These are phyloP conservation scores for Chytriomyces hyalinus DNA, from an alignment of 192 early-diverging fungal species.

Conservation along the genomic window DNA sequence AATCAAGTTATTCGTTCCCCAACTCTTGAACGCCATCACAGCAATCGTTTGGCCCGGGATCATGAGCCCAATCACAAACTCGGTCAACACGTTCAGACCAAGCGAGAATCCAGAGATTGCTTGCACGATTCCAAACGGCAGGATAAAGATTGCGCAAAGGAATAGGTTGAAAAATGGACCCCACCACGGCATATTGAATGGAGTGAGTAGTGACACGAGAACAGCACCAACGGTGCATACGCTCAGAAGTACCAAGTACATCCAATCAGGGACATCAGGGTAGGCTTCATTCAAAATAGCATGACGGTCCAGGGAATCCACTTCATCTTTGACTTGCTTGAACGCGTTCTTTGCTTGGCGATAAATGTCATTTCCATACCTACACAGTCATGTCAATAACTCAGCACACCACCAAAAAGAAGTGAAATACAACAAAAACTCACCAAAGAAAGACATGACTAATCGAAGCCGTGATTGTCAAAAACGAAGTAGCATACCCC, in stretches of 20 bases:
- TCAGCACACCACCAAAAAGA: no score
- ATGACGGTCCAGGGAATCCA: constrained; percentile 15
- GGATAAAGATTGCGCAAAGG: constrained; percentile 57
- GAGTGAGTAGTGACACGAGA: constrained; percentile 1
- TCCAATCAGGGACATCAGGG: constrained; percentile 32
- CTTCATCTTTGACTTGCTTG: constrained; percentile 8
- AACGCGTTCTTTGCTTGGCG: constrained; percentile 8
- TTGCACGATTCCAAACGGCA: constrained; percentile 68
- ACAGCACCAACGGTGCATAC: background rate
- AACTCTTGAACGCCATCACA: constrained; percentile 77
- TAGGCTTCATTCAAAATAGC: constrained; percentile 33
- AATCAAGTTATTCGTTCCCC: constrained; percentile 75
- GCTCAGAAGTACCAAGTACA: constrained; percentile 24
- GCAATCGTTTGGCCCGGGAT: constrained; percentile 66
- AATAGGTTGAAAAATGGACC: constrained; percentile 35
- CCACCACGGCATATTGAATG: constrained; percentile 35
- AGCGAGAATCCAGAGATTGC: constrained; percentile 62
- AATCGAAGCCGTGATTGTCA: constrained; percentile 60
- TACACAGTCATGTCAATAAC: no score
- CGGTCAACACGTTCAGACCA: constrained; percentile 62
- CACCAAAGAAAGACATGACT: constrained; percentile 66
- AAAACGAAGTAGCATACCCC: constrained; percentile 43
- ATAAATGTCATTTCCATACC: constrained; percentile 21
- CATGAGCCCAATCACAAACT: constrained; percentile 65
- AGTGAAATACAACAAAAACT: constrained; percentile 22